Evolutionary conservation across 139 green algal genomes (phyloP), one percentile per base, ranked within the genome.

Genomic region (Volvox africanus): DNA sequence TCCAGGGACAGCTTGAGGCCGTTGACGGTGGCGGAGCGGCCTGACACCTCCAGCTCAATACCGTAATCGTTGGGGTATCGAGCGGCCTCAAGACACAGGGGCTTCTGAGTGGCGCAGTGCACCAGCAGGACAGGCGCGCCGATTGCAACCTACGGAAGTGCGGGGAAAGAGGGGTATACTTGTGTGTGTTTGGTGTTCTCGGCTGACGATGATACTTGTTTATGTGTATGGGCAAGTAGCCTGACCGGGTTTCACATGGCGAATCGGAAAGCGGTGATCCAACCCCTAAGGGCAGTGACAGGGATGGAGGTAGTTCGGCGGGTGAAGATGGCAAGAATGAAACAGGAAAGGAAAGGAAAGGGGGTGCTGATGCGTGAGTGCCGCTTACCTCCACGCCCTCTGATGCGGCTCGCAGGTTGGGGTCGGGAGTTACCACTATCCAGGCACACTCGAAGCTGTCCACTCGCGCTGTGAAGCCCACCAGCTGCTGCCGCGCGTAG

Each of bases 401-500:
- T 9, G 85, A 80, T 35, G 91, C 61, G 0, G 88, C 80, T 22
- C 93, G 88, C 76, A 85, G 19, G 1, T 69, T 32, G 22, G 91
- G 91, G 67, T 95, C 93, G 1, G 93, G 91, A 5, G 93, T 95
- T 22, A 92, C 50, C 30, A 95, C 90, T 50, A 88, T 82, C 89
- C 91, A 95, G 26, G 91, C 94, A 69, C 80, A 94, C 81, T 95
- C 94, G 92, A 92, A 96, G 16, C 50, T 86, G 65, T 91, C 65
- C 32, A 30, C 33, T 19, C 87, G 82, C 18, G 36, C 78, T 17
- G 92, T 94, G 85, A 95, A 94, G 65, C 89, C 93, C 68, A 96
- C 92, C 87, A 95, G 88, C 93, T 95, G 94, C 73, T 94, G 89
- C 55, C 93, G 90, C 65, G 78, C 88, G 94, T 93, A 94, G 88